A percentile compares a stretch with the other conserved stretches of the same genome.
Conservation (phyloP, 169 alveolate species). For the Cryptosporidium tyzzeri region DNA sequence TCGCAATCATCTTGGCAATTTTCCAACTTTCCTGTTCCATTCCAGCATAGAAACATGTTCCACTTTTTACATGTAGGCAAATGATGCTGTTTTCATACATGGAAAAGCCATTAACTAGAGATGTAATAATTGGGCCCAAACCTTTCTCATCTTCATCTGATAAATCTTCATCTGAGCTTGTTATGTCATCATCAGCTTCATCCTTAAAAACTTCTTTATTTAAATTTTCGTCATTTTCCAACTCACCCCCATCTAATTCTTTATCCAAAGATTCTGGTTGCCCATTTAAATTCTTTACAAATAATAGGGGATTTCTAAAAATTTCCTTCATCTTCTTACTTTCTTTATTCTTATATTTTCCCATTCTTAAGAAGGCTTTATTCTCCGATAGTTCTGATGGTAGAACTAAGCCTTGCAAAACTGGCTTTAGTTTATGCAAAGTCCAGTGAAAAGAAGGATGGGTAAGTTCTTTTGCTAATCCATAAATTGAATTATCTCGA, state of each 20-base stretch:
- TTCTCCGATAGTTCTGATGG: conserved; percentile 79
- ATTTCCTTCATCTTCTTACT: conserved; percentile 36
- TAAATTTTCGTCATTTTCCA: conserved; percentile 2
- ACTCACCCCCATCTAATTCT: neutral
- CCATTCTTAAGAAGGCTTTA: conserved; percentile 53
- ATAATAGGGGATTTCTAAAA: conserved; percentile 41
- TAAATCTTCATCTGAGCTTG: conserved; percentile 56
- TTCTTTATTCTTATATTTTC: conserved; percentile 34
- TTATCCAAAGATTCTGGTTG: neutral
- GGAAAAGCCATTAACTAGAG: conserved; percentile 83
- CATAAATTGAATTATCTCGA: conserved; percentile 82
- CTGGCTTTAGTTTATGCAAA: conserved; percentile 77
- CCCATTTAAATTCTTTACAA: conserved; percentile 32
- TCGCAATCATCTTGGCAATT: conserved; percentile 82
- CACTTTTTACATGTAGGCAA: conserved; percentile 81
- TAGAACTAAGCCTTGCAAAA: conserved; percentile 79
- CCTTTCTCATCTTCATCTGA: conserved; percentile 76
- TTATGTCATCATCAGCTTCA: conserved; percentile 14
- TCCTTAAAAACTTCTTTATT: conserved; percentile 11
- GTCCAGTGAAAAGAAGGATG: conserved; percentile 85
- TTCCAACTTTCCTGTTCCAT: conserved; percentile 85
- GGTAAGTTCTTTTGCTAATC: conserved; percentile 81
- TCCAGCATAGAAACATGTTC: conserved; percentile 84
- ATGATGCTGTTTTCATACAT: conserved; percentile 81
- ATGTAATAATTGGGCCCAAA: conserved; percentile 82